Evolutionary conservation across 495 filamentous ascomycete species (phyloP), one percentile per base, ranked within the genome.

Genomic region (Cercophora newfieldiana): DNA sequence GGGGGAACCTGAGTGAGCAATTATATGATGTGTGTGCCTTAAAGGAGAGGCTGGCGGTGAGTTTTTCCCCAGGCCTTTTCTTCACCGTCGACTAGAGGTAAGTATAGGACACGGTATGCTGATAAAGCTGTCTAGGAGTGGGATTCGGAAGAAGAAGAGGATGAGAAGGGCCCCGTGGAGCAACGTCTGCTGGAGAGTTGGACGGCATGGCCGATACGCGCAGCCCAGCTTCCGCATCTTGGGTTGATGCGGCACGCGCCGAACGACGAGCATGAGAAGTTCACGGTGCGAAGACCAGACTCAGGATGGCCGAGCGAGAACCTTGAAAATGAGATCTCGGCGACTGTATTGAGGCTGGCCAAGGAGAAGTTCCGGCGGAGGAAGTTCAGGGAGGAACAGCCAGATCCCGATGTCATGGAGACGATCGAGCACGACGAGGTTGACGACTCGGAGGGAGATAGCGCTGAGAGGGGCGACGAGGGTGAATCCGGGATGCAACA

Each of bases 201-300:
- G 92, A 89, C 89, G 2, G 89, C 91, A 1, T 97, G 93, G 93
- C 93, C 93, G 21, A 68, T 93, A 76, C 75, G 75, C 18, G 80
- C 82, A 22, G 72, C 79, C 12, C 76, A 80, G 7, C 90, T 93
- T 19, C 89, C 90, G 3, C 80, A 83, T n/a, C 73, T 78, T 10
- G 79, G 80, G 28, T 63, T 78, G 31, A 24, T 74, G 26, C 64
- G 65, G 29, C 63, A 76, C 0, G 69, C 72, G 10, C 71, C 79
- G 18, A 78, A 81, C 31, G 80, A 81, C 37, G 78, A 83, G 56
- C 80, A 86, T 19, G 54, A 24, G 31, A 84, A 77, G 55, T 44
- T 21, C 12, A 87, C 81, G 1, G 69, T 83, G 5, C 80, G 78
- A 60, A 76, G 73, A 69, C 8, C 48, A 50, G 7, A 53, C n/a